Base-by-base conservation (phyloP, 768 basidiomycete genomes). In the Ramaria rubella region DNA sequence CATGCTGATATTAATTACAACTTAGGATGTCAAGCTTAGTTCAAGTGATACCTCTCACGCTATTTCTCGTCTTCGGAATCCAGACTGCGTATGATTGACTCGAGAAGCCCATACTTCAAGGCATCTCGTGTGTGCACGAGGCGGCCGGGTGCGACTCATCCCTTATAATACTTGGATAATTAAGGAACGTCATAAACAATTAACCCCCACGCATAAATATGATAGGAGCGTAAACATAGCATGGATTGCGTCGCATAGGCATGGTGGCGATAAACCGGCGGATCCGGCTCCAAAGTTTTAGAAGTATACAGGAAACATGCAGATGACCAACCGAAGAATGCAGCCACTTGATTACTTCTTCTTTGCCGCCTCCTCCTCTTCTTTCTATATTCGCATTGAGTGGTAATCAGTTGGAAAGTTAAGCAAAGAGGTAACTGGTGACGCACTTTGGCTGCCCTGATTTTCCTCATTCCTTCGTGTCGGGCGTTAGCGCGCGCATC, bases 331-430 rank as follows among this genome's bases (percentile, higher is more conserved):
- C 42, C 26, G 49, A 50, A 51, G 52, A 51, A 58, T 55, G 30
- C 56, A 54, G 44, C 23, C 52, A 60, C 59, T 62, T 57, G 58
- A 74, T 75, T 83, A 90, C 77, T 93, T 91, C 78, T 91, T 91
- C 81, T 93, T 92, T 69, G 79, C 82, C 57, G 87, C 90, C 69
- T 93, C 91, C 80, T 94, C 91, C 70, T 92, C 92, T 64, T 89
- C 90, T 70, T 86, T 89, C 89, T 90, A 66, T 58, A 55, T 54
- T 26, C 52, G 33, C 56, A 24, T 30, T 33, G 34, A 63, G 70
- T 4, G 67, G 65, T 53, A 26, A 49, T 31, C 33, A 17, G 36
- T 54, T 42, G 45, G 52, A 23, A 48, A 34, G 29, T 33, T 23
- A 59, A 8, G 33, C 27, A 30, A 17, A 44, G 31, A 3, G 17